These are phyloP conservation scores for Colletotrichum sp. DNA, from an alignment of 2,329 filamentous ascomycete genomes.

Conservation along the genomic window DNA sequence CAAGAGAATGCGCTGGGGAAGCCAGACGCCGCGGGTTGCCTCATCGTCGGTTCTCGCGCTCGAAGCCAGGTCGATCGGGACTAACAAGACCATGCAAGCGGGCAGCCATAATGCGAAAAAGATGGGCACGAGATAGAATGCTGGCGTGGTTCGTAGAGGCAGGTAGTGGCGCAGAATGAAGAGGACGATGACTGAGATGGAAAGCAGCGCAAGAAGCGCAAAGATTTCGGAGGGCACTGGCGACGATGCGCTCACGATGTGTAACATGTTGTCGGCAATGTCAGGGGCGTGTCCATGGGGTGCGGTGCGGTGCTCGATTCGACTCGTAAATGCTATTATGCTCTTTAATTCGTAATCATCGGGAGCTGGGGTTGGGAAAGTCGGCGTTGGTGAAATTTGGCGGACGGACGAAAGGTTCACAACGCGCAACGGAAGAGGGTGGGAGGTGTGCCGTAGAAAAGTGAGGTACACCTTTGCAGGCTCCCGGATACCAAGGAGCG, in stretches of 20 bases:
- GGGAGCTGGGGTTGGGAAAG: neutral
- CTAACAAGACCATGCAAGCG: constrained; percentile 86
- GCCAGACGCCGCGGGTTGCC: constrained; percentile 81
- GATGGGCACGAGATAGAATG: constrained; percentile 87
- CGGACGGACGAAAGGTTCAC: neutral
- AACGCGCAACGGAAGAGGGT: neutral
- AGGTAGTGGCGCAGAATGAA: constrained; percentile 89
- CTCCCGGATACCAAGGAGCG: neutral
- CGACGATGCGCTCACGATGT: constrained; percentile 57
- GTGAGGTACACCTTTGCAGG: neutral
- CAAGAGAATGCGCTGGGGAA: constrained; percentile 76
- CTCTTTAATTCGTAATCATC: neutral
- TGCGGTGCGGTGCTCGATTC: constrained; percentile 4
- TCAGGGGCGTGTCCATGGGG: constrained; percentile 13
- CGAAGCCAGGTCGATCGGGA: constrained; percentile 94
- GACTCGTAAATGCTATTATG: neutral
- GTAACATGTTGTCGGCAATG: constrained; percentile 47
- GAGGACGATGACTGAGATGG: constrained; percentile 78
- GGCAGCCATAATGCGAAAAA: constrained; percentile 96
- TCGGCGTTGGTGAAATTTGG: neutral
- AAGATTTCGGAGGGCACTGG: constrained; percentile 83
- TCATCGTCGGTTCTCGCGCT: constrained; percentile 76
- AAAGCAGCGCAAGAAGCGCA: constrained; percentile 71
- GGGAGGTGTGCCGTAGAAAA: neutral
- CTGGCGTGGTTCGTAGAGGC: constrained; percentile 86